These are phyloP conservation scores for Paramecium octaurelia DNA, from an alignment of 73 alveolate genomes.

Conservation along the genomic window DNA sequence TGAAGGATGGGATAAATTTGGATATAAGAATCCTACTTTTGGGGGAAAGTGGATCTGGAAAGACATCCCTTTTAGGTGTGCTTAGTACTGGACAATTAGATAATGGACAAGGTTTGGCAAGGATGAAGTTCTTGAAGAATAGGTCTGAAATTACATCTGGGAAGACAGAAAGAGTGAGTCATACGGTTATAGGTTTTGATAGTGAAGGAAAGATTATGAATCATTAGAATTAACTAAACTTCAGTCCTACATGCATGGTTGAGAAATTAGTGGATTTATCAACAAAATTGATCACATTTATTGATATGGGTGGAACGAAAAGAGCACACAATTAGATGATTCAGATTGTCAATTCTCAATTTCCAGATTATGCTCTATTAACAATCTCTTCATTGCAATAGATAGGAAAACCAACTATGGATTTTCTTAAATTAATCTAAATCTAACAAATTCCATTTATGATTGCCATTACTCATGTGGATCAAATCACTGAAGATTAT, in stretches of 20 bases:
- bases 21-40: constrained; percentile 85
- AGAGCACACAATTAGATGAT: constrained; percentile 87
- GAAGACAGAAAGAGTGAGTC: constrained; percentile 85
- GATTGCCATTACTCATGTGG: constrained; percentile 84
- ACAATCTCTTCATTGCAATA: constrained; percentile 80
- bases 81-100: constrained; percentile 83
- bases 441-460: constrained; percentile 86
- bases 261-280: not conserved
- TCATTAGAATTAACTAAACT: constrained; percentile 36
- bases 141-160: constrained; percentile 88
- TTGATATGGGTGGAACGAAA: constrained; percentile 96
- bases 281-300: constrained; percentile 73
- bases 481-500: constrained; percentile 53
- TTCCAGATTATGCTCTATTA: constrained; percentile 88
- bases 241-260: constrained; percentile 10
- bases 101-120: constrained; percentile 93
- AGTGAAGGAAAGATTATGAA: constrained; percentile 91
- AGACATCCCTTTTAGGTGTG: constrained; percentile 86
- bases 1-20: constrained; percentile 75
- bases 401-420: constrained; percentile 74
- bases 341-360: constrained; percentile 78
- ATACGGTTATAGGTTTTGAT: constrained; percentile 92
- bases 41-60: constrained; percentile 91
- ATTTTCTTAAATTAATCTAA: constrained; percentile 77
- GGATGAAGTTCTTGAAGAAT: constrained; percentile 84